These are phyloP conservation scores for Colletotrichum liaoningense DNA, from an alignment of 2,329 filamentous ascomycete species.

Conservation along the genomic window DNA sequence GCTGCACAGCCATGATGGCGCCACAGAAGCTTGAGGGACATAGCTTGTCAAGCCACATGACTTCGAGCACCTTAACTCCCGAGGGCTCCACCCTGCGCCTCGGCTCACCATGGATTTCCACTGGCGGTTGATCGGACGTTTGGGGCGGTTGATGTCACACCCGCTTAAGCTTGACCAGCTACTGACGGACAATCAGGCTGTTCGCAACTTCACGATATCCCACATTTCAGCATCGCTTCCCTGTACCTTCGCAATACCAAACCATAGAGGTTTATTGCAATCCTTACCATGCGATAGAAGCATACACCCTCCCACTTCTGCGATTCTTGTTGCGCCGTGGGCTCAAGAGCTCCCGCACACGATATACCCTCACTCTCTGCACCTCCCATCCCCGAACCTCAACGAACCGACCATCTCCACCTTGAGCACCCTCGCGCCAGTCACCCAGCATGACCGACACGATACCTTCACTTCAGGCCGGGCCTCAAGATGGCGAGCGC, in stretches of 20 bases:
- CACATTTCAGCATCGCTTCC: neutral
- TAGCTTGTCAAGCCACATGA: neutral
- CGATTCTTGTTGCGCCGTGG: neutral
- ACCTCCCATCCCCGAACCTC: neutral
- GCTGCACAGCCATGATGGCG: neutral
- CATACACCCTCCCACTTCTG: neutral
- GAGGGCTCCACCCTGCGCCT: neutral
- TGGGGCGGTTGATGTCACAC: constrained; percentile 7
- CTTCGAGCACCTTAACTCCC: neutral
- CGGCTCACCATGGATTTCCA: neutral
- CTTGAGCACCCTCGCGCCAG: neutral
- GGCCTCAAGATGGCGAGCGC: constrained; percentile 34
- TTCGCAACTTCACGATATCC: neutral
- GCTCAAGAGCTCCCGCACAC: neutral
- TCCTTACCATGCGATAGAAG: constrained; percentile 1
- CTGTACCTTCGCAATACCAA: neutral
- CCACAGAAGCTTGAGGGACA: neutral
- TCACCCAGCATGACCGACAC: constrained; percentile 2
- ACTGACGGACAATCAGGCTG: neutral
- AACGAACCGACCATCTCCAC: neutral
- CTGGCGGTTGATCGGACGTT: neutral
- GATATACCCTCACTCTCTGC: neutral
- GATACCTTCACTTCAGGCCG: neutral
- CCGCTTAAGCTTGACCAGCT: neutral
- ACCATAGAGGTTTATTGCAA: too few relatives aligned